These are phyloP conservation scores for Kokia cookei DNA, from an alignment of 441 rosid genomes.

Conservation along the genomic window DNA sequence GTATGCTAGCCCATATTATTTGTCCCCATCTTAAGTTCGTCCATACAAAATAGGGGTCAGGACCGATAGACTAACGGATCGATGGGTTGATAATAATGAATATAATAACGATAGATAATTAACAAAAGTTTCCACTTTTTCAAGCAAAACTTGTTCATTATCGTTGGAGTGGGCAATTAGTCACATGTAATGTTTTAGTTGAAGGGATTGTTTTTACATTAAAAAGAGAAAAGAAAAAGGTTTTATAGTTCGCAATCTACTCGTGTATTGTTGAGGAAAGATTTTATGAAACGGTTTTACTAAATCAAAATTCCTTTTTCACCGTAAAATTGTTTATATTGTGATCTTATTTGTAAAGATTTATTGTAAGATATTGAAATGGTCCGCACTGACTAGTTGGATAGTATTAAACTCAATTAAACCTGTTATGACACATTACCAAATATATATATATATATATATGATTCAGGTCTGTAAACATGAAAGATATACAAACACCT, in stretches of 20 bases:
- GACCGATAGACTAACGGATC: too few species aligned
- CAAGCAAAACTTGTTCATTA: too few species aligned
- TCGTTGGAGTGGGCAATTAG: too few species aligned
- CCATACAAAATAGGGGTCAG: too few species aligned
- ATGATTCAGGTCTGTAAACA: not conserved
- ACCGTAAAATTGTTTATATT: not conserved
- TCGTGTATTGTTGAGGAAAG: not conserved
- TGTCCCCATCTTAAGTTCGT: too few species aligned
- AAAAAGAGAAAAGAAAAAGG: not conserved
- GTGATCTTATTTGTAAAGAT: not conserved
- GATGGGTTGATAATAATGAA: too few species aligned
- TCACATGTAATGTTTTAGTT: too few species aligned
- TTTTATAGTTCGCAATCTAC: not conserved
- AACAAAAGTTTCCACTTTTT: too few species aligned
- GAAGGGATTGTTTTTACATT: too few species aligned
- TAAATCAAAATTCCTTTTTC: not conserved
- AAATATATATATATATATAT: not conserved
- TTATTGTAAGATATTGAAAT: not conserved
- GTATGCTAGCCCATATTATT: too few species aligned
- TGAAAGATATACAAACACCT: too few species aligned
- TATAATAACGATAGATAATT: too few species aligned
- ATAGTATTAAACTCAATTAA: not conserved
- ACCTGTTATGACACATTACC: not conserved
- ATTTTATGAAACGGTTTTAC: not conserved
- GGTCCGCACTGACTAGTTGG: not conserved